Conservation (phyloP, 345 rosid species). For the Cardamine chenopodiifolia region DNA sequence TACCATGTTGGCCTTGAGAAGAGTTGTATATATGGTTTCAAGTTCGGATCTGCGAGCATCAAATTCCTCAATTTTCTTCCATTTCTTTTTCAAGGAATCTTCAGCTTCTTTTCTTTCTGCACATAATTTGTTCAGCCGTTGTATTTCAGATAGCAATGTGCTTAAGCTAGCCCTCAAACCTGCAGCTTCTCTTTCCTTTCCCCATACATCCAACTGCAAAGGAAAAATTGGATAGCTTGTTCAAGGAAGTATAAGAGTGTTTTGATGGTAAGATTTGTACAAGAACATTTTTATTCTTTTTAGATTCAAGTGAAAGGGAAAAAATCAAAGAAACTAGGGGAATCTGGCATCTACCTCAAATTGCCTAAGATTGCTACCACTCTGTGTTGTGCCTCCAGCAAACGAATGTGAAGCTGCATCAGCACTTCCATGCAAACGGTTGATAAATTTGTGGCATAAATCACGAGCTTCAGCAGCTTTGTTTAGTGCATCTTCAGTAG, state of each 20-base stretch:
- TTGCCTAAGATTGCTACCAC: slow-evolving; percentile 70
- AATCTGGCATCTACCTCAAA: slow-evolving; percentile 61
- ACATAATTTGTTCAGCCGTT: slow-evolving; percentile 75
- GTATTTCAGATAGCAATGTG: slow-evolving; percentile 78
- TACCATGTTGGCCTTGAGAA: slow-evolving; percentile 88
- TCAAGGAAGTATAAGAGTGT: slow-evolving; percentile 19
- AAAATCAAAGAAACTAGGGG: not conserved
- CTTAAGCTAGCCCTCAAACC: slow-evolving; percentile 86
- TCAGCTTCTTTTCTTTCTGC: slow-evolving; percentile 94
- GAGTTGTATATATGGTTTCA: slow-evolving; percentile 76
- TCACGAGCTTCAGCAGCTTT: slow-evolving; percentile 89
- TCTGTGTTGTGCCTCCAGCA: slow-evolving; percentile 65
- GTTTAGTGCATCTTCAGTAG: slow-evolving; percentile 89
- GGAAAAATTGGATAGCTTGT: slow-evolving; percentile 14
- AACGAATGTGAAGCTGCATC: slow-evolving; percentile 56
- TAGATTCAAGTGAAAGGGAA: slow-evolving; percentile 16
- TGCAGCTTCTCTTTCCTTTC: slow-evolving; percentile 87
- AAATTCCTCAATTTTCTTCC: slow-evolving; percentile 96
- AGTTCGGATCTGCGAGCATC: slow-evolving; percentile 92
- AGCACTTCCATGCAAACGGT: slow-evolving; percentile 71
- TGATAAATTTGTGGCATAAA: slow-evolving; percentile 66
- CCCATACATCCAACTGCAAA: slow-evolving; percentile 89
- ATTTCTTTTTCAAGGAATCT: slow-evolving; percentile 82
- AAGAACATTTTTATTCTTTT: not conserved
- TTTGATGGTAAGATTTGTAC: not conserved